A percentile compares a stretch with the other conserved stretches of the same genome.
Evolutionary conservation across 495 filamentous ascomycete species (phyloP).

Genomic region (Hyaloscypha hepaticicola): DNA sequence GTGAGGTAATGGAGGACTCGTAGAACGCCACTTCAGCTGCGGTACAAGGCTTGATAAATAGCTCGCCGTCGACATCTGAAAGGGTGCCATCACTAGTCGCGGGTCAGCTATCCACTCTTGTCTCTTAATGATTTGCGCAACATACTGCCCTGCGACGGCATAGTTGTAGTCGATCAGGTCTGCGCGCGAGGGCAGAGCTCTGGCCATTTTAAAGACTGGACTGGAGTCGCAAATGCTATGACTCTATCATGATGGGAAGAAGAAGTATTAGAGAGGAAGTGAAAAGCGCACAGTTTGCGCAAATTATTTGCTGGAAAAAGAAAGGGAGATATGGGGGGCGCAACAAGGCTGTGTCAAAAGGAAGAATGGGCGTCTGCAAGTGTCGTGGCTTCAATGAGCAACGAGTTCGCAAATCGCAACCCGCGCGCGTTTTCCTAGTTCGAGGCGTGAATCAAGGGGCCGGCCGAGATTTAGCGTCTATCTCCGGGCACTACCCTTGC

Average conservation of each 20-base stretch:
- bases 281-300: constrained; percentile 17
- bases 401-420: not conserved
- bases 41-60: constrained; percentile 96
- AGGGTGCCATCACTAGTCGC: constrained; percentile 80
- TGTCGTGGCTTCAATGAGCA: constrained; percentile 27
- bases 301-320: constrained; percentile 11
- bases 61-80: constrained; percentile 75
- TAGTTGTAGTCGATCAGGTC: constrained; percentile 72
- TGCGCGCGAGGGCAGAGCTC: constrained; percentile 43
- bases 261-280: constrained; percentile 24
- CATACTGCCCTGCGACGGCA: constrained; percentile 94
- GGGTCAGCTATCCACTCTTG: constrained; percentile 26
- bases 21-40: constrained; percentile 88
- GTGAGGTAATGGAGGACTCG: constrained; percentile 63
- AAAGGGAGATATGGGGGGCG: constrained; percentile 22
- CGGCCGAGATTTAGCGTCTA: not conserved
- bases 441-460: not conserved
- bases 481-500: not conserved
- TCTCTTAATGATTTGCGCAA: constrained; percentile 29
- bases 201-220: constrained; percentile 27
- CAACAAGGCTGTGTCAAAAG: constrained; percentile 25
- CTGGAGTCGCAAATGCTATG: constrained; percentile 27
- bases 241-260: constrained; percentile 31
- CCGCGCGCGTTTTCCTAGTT: not conserved
- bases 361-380: constrained; percentile 9